Evolutionary conservation across 2,329 filamentous ascomycete species (phyloP).

Genomic region (Ophiostoma australiae): DNA sequence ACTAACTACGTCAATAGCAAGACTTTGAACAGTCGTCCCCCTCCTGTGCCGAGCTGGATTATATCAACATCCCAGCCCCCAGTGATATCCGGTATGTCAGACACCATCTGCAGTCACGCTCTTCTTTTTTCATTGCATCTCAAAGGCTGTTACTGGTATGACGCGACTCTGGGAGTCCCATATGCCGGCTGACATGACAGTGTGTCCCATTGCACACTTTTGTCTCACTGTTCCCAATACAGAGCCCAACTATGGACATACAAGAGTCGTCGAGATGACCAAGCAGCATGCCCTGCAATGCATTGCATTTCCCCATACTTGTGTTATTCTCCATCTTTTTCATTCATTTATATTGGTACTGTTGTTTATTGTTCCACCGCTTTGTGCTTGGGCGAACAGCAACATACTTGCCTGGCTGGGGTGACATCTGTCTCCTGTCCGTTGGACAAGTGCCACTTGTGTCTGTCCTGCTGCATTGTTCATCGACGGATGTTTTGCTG

Average conservation of each 20-base stretch:
- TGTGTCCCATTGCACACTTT: neutral
- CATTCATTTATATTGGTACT: neutral
- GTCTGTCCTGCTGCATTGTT: constrained; percentile 12
- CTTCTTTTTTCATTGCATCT: neutral
- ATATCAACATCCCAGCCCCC: constrained; percentile 48
- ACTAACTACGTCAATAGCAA: constrained; percentile 35
- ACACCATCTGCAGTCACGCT: too few relatives aligned
- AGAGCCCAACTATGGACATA: neutral
- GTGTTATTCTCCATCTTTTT: neutral
- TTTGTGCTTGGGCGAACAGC: neutral
- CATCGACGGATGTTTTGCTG: constrained; percentile 8
- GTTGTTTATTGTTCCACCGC: neutral
- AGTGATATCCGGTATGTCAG: constrained; percentile 53
- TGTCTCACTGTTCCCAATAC: neutral
- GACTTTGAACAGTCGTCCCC: constrained; percentile 53
- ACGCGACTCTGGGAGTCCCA: neutral
- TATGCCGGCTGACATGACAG: neutral
- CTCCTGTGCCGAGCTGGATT: constrained; percentile 47
- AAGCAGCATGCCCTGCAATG: neutral
- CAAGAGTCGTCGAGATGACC: neutral
- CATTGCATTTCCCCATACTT: neutral
- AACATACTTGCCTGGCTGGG: neutral
- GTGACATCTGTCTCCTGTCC: constrained; percentile 10
- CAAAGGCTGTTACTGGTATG: neutral
- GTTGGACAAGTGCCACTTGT: constrained; percentile 15